These are phyloP conservation scores for Trichoderma sp. DNA, from an alignment of 2,329 filamentous ascomycete species.

Conservation along the genomic window DNA sequence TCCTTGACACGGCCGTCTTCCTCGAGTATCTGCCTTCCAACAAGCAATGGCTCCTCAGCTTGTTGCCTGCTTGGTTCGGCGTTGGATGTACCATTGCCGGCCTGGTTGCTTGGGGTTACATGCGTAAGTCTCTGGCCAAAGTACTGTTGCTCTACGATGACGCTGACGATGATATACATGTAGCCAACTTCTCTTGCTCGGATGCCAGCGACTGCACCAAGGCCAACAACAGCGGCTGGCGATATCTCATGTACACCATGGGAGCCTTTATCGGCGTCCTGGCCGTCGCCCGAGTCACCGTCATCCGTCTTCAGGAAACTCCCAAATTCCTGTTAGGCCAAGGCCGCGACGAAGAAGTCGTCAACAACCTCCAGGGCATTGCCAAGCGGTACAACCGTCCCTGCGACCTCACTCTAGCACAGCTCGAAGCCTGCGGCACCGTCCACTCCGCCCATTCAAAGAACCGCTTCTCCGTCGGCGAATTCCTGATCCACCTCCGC, in stretches of 20 bases:
- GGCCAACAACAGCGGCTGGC: conserved; percentile 53
- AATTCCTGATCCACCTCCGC: conserved; percentile 53
- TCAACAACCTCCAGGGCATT: conserved; percentile 46
- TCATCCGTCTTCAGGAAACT: conserved; percentile 60
- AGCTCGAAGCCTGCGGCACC: conserved; percentile 45
- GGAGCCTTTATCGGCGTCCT: conserved; percentile 52
- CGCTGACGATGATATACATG: neutral
- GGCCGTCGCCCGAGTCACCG: conserved; percentile 56
- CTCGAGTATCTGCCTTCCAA: conserved; percentile 52
- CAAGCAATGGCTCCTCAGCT: conserved; percentile 66
- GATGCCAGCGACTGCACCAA: conserved; percentile 45
- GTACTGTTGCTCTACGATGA: neutral
- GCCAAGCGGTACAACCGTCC: conserved; percentile 45
- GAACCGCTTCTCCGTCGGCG: conserved; percentile 32
- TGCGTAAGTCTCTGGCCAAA: conserved; percentile 33
- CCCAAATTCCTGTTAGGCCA: conserved; percentile 61
- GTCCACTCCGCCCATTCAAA: conserved; percentile 37
- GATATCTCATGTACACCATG: conserved; percentile 52
- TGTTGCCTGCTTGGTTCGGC: conserved; percentile 59
- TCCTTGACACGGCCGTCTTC: conserved; percentile 61
- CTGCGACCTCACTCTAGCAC: conserved; percentile 45
- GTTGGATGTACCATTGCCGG: conserved; percentile 52
- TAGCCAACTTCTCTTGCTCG: conserved; percentile 36
- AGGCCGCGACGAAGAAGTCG: conserved; percentile 55
- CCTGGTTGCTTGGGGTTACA: conserved; percentile 54